Conservation (phyloP, 306 rosid genomes). For the Prunus mira region DNA sequence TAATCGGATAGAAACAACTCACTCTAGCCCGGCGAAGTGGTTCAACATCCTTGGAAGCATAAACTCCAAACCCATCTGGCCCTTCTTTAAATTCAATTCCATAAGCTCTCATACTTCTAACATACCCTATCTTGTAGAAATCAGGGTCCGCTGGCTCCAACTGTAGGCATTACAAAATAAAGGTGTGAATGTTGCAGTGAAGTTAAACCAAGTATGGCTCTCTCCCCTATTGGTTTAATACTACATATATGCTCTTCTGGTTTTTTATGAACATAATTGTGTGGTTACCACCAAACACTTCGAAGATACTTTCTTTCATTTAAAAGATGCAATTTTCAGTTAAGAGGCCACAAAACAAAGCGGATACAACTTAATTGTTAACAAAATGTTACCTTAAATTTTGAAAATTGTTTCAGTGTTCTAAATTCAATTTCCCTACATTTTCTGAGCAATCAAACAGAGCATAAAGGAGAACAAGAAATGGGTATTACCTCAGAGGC, state of each 20-base stretch:
- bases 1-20: conserved; percentile 34
- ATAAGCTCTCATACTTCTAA: conserved; percentile 87
- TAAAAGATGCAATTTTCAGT: background rate
- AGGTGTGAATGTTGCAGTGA: background rate
- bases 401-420: background rate
- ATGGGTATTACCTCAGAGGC: conserved; percentile 52
- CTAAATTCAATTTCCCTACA: background rate
- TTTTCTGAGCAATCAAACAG: conserved; percentile 6
- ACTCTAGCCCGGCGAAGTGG: conserved; percentile 95
- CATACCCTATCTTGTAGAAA: conserved; percentile 85
- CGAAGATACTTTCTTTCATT: background rate
- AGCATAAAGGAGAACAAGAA: background rate
- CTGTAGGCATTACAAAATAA: conserved; percentile 29
- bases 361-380: background rate
- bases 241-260: background rate
- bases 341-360: background rate
- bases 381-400: background rate
- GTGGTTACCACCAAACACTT: background rate
- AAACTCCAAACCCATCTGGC: conserved; percentile 89
- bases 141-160: conserved; percentile 94
- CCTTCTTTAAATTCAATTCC: conserved; percentile 95
- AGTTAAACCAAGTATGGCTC: background rate
- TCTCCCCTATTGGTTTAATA: background rate
- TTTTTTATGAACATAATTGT: background rate
- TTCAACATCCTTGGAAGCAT: conserved; percentile 95